A percentile compares a stretch with the other conserved stretches of the same genome.
Conservation (phyloP, 768 basidiomycete genomes). For the Imleria badia region DNA sequence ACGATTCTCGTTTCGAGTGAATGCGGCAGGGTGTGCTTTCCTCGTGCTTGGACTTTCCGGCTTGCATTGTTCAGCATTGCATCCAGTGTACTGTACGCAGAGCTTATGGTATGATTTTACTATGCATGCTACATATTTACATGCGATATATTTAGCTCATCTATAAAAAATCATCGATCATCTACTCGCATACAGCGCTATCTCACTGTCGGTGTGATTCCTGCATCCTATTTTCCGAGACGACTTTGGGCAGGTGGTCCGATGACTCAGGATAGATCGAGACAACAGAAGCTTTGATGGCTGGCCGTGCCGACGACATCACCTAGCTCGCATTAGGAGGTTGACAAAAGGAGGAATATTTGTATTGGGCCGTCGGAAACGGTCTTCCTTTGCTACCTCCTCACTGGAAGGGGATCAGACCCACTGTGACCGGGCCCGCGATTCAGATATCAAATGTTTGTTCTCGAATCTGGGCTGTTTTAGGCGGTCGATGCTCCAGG, state of each 20-base stretch:
- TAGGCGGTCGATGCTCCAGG: background rate
- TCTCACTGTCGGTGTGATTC: background rate
- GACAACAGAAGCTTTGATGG: background rate
- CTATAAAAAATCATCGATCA: background rate
- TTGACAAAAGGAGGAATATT: background rate
- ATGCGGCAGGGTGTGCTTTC: background rate
- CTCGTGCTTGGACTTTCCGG: background rate
- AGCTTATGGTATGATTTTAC: conserved; percentile 20
- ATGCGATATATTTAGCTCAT: conserved; percentile 1
- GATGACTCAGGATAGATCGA: background rate
- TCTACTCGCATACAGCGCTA: background rate
- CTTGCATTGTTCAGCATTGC: conserved; percentile 14
- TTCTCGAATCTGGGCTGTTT: background rate
- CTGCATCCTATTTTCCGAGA: background rate
- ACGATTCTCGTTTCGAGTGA: conserved; percentile 3
- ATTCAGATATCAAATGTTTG: background rate
- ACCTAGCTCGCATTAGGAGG: background rate
- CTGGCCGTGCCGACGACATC: background rate
- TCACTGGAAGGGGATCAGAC: background rate
- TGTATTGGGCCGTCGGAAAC: background rate
- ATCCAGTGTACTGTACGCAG: conserved; percentile 22
- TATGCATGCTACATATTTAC: conserved; percentile 11
- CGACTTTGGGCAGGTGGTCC: no score
- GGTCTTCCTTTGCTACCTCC: background rate
- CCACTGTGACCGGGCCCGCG: background rate